Conservation (phyloP, 2,329 filamentous ascomycete species). For the Chaetomium olivaceum region DNA sequence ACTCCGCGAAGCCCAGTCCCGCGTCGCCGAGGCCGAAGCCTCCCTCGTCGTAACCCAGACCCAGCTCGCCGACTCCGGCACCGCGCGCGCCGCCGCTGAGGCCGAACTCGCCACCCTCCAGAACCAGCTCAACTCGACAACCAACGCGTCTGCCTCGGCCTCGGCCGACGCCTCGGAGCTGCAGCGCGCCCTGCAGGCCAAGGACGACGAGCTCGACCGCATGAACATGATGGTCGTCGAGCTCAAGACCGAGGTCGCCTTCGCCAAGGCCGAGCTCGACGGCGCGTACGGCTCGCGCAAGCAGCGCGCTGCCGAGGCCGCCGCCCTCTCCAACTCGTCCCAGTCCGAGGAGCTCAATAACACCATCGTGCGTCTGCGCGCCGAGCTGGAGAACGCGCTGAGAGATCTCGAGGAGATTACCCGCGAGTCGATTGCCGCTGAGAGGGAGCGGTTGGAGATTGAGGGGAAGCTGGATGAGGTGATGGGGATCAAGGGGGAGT, state of each 20-base stretch:
- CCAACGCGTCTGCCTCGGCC: constrained; percentile 34
- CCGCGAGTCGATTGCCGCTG: constrained; percentile 51
- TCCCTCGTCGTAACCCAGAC: constrained; percentile 42
- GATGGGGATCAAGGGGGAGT: constrained; percentile 37
- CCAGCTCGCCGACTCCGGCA: constrained; percentile 30
- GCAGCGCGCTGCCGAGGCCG: constrained; percentile 59
- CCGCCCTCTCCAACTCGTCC: constrained; percentile 41
- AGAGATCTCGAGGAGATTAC: constrained; percentile 57
- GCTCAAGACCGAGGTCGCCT: constrained; percentile 62
- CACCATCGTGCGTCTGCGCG: constrained; percentile 53
- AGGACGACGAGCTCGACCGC: constrained; percentile 53
- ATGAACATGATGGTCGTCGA: constrained; percentile 56
- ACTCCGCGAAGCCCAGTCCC: constrained; percentile 42
- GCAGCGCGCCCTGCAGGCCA: constrained; percentile 49
- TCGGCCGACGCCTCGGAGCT: constrained; percentile 38
- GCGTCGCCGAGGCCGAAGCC: constrained; percentile 42
- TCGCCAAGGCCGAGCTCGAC: constrained; percentile 62
- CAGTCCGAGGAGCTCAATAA: constrained; percentile 43
- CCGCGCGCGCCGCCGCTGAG: constrained; percentile 19
- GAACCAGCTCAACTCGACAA: constrained; percentile 31
- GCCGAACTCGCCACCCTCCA: constrained; percentile 41
- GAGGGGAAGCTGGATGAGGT: constrained; percentile 47
- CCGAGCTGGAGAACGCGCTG: constrained; percentile 52
- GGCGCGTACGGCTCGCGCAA: constrained; percentile 61
- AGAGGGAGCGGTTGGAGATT: constrained; percentile 52